These are phyloP conservation scores for Heliamphora pulchella DNA, from an alignment of 179 eudicot species.

Conservation along the genomic window DNA sequence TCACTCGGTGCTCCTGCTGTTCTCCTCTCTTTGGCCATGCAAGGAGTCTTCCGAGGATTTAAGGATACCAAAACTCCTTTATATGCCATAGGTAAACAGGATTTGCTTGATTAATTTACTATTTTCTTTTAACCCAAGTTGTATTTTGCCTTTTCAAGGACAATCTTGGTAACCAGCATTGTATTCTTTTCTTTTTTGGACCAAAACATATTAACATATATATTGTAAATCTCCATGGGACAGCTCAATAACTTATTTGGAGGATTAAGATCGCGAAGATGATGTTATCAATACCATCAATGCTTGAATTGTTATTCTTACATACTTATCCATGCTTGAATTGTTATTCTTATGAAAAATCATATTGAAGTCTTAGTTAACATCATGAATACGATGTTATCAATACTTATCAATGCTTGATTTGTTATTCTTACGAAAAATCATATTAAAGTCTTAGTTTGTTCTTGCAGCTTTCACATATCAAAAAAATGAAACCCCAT, in stretches of 20 bases:
- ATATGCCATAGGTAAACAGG: conserved; percentile 70
- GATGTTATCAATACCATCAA: too few relatives aligned
- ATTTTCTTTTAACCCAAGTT: neutral
- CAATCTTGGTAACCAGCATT: neutral
- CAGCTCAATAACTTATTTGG: too few relatives aligned
- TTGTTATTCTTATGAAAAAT: neutral
- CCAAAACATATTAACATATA: neutral
- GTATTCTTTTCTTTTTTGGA: neutral
- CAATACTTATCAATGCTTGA: neutral
- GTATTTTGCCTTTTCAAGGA: neutral
- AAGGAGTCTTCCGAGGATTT: conserved; percentile 90
- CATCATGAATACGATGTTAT: too few relatives aligned
- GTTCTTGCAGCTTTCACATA: neutral
- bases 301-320: too few relatives aligned
- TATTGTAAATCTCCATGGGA: too few relatives aligned
- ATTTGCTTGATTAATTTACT: neutral
- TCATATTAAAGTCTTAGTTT: neutral
- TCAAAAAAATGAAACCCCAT: neutral
- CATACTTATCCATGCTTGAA: neutral
- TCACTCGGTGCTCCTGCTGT: conserved; percentile 96
- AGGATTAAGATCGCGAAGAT: too few relatives aligned
- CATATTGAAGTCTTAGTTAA: neutral
- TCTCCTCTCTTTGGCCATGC: conserved; percentile 96
- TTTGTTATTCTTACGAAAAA: neutral
- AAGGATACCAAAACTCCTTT: conserved; percentile 96